Evolutionary conservation across 192 early-diverging fungal species (phyloP), one percentile per base, ranked within the genome.

Genomic region (Spizellomyces sp.): DNA sequence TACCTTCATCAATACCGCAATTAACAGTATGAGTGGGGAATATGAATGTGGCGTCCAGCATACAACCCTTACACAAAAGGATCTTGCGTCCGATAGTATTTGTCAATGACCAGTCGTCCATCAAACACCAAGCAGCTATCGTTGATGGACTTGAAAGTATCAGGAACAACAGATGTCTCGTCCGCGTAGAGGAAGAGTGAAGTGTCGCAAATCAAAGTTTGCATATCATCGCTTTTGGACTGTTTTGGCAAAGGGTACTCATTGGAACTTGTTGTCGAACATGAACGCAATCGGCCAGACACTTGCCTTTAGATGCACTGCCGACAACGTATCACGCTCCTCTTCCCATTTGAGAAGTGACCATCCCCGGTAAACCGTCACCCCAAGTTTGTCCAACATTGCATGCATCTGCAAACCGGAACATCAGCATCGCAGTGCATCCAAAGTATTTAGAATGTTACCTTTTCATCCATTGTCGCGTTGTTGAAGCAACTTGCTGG

Each of bases 121-220:
- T 87, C 85, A 75, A 83, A 85, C 2, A 87, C 83, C 45, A 87
- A 68, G 55, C 68, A 81, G 54, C 77, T 79, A 68, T 87, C 81
- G 54, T 87, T 87, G 45, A 87, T 80, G 36, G 62, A 54, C 58
- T 67, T 83, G 67, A 85, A 84, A 0, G 80, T 76, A 42, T 45
- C 67, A 9, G 73, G 75, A 58, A 79, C 70, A 9, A 85, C 76
- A 17, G 75, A 74, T 63, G 71, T 75, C 27, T 75, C 62, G 62
- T 87, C 85, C 10, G 77, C 79, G 62, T 81, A 87, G 8, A 87
- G 55, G 19, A 87, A 77, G 21, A 65, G 7, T 5, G 42, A 12
- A 9, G 47, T 64, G 9, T 65, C 27, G 5, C 22, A 46, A 60
- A 54, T 12, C 50, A 54, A 4, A 54, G 50, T 54, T 54, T 19